Evolutionary conservation across 169 alveolate species (phyloP).

Genomic region (Nephromyces sp.): DNA sequence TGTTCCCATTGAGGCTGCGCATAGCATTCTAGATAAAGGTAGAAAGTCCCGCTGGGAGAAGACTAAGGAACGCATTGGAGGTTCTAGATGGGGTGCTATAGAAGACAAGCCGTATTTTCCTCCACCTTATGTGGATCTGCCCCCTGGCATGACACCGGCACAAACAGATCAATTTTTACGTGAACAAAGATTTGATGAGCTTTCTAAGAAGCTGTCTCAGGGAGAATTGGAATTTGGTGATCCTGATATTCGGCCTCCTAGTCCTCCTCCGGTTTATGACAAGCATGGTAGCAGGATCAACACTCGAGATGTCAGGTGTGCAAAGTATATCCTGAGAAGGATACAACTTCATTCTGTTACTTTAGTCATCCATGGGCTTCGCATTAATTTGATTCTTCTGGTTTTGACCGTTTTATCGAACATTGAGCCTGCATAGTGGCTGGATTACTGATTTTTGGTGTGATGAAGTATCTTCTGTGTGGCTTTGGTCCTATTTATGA

Average conservation of each 20-base stretch:
- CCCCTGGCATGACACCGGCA: constrained; percentile 70
- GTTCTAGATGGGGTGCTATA: constrained; percentile 13
- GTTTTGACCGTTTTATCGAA: too few species aligned
- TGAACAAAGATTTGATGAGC: constrained; percentile 80
- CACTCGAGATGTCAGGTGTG: constrained; percentile 65
- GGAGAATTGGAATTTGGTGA: constrained; percentile 66
- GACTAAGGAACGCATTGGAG: constrained; percentile 5
- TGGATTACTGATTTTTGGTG: too few species aligned
- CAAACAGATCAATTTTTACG: constrained; percentile 75
- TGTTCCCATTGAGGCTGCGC: constrained; percentile 35
- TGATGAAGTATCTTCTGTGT: too few species aligned
- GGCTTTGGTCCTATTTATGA: too few species aligned
- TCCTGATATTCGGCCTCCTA: constrained; percentile 79
- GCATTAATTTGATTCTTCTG: too few species aligned
- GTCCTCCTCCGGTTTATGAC: constrained; percentile 83
- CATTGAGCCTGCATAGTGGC: too few species aligned
- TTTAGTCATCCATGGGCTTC: too few species aligned
- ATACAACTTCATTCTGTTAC: too few species aligned
- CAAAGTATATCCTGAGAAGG: too few species aligned
- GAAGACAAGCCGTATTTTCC: constrained; percentile 63
- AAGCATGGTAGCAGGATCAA: constrained; percentile 72
- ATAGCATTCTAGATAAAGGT: constrained; percentile 11
- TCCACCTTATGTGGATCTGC: constrained; percentile 77
- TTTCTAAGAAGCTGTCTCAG: constrained; percentile 49
- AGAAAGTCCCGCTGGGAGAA: constrained; percentile 30